These are phyloP conservation scores for Solanum clarkiae DNA, from an alignment of 257 asterid species.

Conservation along the genomic window DNA sequence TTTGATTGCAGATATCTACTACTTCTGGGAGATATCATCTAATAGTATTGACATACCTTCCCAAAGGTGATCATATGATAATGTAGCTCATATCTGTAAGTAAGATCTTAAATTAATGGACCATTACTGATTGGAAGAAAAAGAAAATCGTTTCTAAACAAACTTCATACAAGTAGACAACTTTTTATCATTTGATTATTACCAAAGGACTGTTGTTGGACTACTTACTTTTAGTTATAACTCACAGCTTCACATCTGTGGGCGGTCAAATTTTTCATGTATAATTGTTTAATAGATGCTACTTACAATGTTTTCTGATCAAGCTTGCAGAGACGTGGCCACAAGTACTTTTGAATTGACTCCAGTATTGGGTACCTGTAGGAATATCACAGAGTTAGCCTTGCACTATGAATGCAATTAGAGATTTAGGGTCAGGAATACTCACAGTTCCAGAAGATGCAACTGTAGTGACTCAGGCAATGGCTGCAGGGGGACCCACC, in stretches of 20 bases:
- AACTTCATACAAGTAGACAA: neutral
- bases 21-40: neutral
- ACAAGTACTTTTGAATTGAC: constrained; percentile 35
- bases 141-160: neutral
- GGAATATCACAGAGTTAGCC: neutral
- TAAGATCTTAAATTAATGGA: constrained; percentile 2
- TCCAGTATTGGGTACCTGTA: constrained; percentile 44
- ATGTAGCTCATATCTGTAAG: constrained; percentile 37
- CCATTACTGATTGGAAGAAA: neutral
- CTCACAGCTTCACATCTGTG: neutral
- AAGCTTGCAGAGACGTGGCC: constrained; percentile 61
- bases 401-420: neutral
- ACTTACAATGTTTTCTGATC: constrained; percentile 40
- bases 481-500: constrained; percentile 99
- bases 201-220: neutral
- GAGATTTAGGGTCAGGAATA: constrained; percentile 1
- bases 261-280: neutral
- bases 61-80: constrained; percentile 50
- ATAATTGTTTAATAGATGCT: neutral
- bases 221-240: neutral
- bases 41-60: constrained; percentile 24
- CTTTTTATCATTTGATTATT: neutral
- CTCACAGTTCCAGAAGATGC: constrained; percentile 93
- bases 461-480: constrained; percentile 95
- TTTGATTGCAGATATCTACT: neutral